Base-by-base conservation (phyloP, 768 basidiomycete genomes). In the Leccinum rimulosum region DNA sequence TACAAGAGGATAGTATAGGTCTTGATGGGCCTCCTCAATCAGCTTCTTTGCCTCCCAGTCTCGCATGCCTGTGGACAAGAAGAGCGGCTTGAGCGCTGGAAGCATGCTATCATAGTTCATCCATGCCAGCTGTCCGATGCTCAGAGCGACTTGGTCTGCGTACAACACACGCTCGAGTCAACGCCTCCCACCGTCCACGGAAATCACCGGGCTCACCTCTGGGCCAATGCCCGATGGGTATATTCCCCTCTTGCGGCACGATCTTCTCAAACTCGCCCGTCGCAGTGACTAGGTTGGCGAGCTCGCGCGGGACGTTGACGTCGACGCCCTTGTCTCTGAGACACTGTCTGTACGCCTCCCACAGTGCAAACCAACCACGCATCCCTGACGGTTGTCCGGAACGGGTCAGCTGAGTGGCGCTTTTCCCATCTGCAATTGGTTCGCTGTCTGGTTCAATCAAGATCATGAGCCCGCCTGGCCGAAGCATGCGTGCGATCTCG, bases 221-320 rank as follows among this genome's bases (percentile, higher is more conserved):
- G 30, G 84, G 86, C 84, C 85, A 85, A 64, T 84, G 87, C 15
- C 87, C 87, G 51, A 89, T 80, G 30, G 88, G 87, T 58, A 88
- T 79, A 63, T 83, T 80, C 8, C 82, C 85, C 61, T 84, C 82
- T 57, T 79, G 78, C 25, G 79, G 71, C 38, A 80, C 74, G 53
- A 89, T 77, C 51, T 76, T 79, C 60, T 87, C 84, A 63, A 86
- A 88, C n/a, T 71, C 75, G 27, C 75, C 76, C 2, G 82, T 80
- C 6, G 73, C 70, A 17, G 76, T 68, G 17, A 89, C 75, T 43
- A 86, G 72, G 22, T 79, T 75, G 22, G 76, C 70, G 22, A 89
- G 76, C n/a, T 80, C 77, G 36, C 78, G 72, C 38, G 88, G 86
- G 47, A 88, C 81, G 11, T 78, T 78, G 52, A 79, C 69, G 64